Conservation (phyloP, 192 early-diverging fungal species). For the Coemansia sp. region DNA sequence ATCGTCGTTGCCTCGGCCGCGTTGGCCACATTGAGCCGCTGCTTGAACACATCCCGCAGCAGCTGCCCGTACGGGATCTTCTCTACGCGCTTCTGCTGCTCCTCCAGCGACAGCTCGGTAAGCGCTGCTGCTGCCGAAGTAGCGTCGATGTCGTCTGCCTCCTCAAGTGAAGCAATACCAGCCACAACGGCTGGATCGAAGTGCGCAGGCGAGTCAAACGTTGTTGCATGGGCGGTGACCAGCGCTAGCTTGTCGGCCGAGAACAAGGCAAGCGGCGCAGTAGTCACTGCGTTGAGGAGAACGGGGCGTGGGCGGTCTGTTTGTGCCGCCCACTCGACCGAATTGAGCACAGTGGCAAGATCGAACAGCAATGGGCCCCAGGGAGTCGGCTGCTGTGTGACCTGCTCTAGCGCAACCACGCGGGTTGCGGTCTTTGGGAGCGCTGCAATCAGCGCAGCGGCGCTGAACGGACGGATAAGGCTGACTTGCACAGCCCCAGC, state of each 20-base stretch:
- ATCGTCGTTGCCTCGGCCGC: conserved; percentile 67
- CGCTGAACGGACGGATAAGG: conserved; percentile 76
- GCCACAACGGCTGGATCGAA: conserved; percentile 41
- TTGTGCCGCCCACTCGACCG: conserved; percentile 54
- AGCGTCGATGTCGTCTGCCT: background rate
- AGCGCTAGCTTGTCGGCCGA: conserved; percentile 22
- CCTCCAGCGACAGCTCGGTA: conserved; percentile 26
- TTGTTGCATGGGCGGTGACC: conserved; percentile 19
- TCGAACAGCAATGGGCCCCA: conserved; percentile 87
- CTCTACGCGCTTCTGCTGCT: conserved; percentile 50
- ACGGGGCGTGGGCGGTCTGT: conserved; percentile 37
- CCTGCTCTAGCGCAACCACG: conserved; percentile 65
- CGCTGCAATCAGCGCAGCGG: conserved; percentile 53
- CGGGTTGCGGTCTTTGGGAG: conserved; percentile 67
- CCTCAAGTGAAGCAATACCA: conserved; percentile 19
- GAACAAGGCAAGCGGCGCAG: conserved; percentile 23
- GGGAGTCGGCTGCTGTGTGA: conserved; percentile 57
- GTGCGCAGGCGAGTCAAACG: conserved; percentile 34
- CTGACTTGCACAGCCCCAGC: conserved; percentile 72
- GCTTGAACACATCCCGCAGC: conserved; percentile 73
- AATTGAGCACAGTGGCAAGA: conserved; percentile 70
- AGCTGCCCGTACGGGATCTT: conserved; percentile 82
- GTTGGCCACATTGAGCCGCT: conserved; percentile 79
- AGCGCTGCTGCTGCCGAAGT: conserved; percentile 10
- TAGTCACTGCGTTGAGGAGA: conserved; percentile 37